phyloP scores from a whole-genome alignment of 1,284 basidiomycete species.

The Fomitopsis schrenkii region DNA sequence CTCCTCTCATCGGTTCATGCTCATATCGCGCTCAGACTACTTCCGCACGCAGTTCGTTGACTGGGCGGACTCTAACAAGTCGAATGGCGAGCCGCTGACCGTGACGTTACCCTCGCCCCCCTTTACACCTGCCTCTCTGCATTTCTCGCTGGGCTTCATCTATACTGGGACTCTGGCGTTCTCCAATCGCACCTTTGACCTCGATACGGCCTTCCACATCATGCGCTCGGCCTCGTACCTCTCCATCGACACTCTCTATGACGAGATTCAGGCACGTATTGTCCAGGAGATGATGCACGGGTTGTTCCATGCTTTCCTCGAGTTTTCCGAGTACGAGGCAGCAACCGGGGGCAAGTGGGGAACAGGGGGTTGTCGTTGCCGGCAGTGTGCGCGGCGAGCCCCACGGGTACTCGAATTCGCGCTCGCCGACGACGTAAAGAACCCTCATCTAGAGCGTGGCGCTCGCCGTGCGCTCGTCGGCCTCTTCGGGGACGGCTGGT shows the following conservation, averaged over 20 bases:
- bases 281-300: constrained; percentile 88
- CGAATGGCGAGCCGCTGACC: constrained; percentile 44
- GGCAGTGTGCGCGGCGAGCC: constrained; percentile 73
- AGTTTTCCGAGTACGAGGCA: constrained; percentile 70
- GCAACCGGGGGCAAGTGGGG: constrained; percentile 73
- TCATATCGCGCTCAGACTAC: constrained; percentile 86
- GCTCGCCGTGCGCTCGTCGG: constrained; percentile 73
- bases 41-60: constrained; percentile 72
- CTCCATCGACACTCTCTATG: constrained; percentile 67
- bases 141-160: constrained; percentile 92
- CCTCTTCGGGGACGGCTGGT: constrained; percentile 85
- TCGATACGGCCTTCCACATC: constrained; percentile 88
- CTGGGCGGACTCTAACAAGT: constrained; percentile 41
- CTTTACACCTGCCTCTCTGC: constrained; percentile 91
- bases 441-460: constrained; percentile 64
- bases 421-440: constrained; percentile 68
- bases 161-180: constrained; percentile 94
- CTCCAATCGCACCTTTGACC: constrained; percentile 89
- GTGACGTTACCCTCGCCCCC: constrained; percentile 86
- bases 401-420: constrained; percentile 83
- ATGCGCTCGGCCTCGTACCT: constrained; percentile 85
- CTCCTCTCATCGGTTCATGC: constrained; percentile 89
- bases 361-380: constrained; percentile 74
- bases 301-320: constrained; percentile 77
- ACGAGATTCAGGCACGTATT: constrained; percentile 79